A percentile compares a stretch with the other conserved stretches of the same genome.
Conservation (phyloP, 768 basidiomycete species). For the Kwoniella dejecticola region DNA sequence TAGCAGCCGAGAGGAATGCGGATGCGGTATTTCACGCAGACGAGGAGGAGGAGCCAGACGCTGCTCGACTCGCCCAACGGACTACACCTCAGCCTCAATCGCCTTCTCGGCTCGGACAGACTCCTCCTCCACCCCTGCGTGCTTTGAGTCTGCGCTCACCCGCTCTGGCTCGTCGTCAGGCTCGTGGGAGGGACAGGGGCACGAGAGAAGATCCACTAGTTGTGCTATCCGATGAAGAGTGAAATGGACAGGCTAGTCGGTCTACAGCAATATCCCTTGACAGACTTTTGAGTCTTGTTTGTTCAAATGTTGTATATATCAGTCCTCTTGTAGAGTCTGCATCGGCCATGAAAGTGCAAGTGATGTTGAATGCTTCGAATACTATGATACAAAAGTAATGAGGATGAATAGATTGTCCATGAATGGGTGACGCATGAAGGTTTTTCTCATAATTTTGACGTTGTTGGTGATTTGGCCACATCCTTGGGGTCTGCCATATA, state of each 20-base stretch:
- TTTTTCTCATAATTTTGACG: slow-evolving; percentile 6
- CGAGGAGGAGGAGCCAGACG: not conserved
- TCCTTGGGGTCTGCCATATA: slow-evolving; percentile 40
- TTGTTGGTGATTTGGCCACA: slow-evolving; percentile 15
- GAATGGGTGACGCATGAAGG: not conserved
- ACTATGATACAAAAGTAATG: too few relatives aligned
- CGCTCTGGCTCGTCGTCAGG: slow-evolving; percentile 25
- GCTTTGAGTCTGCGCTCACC: slow-evolving; percentile 8
- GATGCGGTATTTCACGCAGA: not conserved
- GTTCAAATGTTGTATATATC: too few relatives aligned
- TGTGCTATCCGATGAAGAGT: slow-evolving; percentile 35
- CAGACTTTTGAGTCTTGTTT: too few relatives aligned
- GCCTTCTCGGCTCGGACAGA: not conserved
- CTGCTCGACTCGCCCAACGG: not conserved
- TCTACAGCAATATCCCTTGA: too few relatives aligned
- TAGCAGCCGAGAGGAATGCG: not conserved
- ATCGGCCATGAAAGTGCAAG: too few relatives aligned
- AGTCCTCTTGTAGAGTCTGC: too few relatives aligned
- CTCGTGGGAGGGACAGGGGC: slow-evolving; percentile 32
- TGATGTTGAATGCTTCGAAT: too few relatives aligned
- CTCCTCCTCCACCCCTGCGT: not conserved
- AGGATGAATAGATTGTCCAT: not conserved
- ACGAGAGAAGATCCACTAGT: slow-evolving; percentile 35
- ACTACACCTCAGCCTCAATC: not conserved
- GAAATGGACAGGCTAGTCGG: too few relatives aligned